Evolutionary conservation across 345 rosid species (phyloP).

Genomic region (Lagerstroemia speciosa): DNA sequence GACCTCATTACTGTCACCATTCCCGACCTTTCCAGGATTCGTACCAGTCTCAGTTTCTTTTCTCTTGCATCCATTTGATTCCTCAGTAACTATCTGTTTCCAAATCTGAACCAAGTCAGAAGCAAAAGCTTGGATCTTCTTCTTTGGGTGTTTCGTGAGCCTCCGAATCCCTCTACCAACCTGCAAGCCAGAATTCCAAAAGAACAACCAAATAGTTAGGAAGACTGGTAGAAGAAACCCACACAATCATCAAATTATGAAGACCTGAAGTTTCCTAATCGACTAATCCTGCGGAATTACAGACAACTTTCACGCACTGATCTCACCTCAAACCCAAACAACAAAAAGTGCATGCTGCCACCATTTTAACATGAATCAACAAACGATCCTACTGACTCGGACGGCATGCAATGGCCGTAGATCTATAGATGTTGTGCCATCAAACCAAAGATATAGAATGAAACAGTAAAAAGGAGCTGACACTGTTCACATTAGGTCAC

Average conservation of each 20-base stretch:
- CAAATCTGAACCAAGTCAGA: slow-evolving; percentile 29
- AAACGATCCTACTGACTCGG: not conserved
- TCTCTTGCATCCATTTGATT: slow-evolving; percentile 23
- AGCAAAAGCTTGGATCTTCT: slow-evolving; percentile 26
- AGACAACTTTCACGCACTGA: not conserved
- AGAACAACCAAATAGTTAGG: not conserved
- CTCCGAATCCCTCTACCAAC: slow-evolving; percentile 36
- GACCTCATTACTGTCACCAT: not conserved
- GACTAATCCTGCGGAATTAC: not conserved
- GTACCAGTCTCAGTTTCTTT: slow-evolving; percentile 9
- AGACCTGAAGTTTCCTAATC: not conserved
- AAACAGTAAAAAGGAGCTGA: not conserved
- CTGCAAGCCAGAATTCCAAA: slow-evolving; percentile 12
- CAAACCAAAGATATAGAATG: not conserved
- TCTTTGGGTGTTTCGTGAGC: slow-evolving; percentile 41
- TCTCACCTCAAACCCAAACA: too few relatives aligned
- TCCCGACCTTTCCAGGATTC: not conserved
- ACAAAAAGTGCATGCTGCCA: not conserved
- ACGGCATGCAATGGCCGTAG: not conserved
- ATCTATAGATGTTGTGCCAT: not conserved
- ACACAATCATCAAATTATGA: not conserved
- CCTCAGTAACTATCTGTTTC: slow-evolving; percentile 35
- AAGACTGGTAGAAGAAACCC: not conserved
- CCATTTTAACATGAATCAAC: not conserved
- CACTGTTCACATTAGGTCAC: not conserved